Evolutionary conservation across 306 rosid genomes (phyloP).

Genomic region (Nissolia schottii): DNA sequence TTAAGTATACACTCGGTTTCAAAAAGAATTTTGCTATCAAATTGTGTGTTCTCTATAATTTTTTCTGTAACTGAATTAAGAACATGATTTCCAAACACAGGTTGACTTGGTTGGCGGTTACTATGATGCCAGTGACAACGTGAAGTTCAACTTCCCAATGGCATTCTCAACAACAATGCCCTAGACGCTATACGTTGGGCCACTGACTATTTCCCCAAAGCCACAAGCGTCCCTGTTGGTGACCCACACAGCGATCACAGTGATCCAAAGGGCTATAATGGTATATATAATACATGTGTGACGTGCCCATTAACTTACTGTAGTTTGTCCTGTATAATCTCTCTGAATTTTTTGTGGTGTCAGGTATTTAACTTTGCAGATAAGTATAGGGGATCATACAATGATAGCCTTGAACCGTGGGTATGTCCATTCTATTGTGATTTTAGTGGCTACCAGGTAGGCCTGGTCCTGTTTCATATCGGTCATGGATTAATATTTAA

Average conservation of each 20-base stretch:
- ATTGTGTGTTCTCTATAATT: not conserved
- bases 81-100: slow-evolving; percentile 11
- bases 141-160: slow-evolving; percentile 58
- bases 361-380: slow-evolving; percentile 55
- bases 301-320: too few species aligned
- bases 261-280: slow-evolving; percentile 34
- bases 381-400: slow-evolving; percentile 47
- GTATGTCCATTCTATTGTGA: slow-evolving; percentile 64
- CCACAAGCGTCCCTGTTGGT: slow-evolving; percentile 48
- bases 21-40: not conserved
- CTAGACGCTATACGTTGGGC: slow-evolving; percentile 48
- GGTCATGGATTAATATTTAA: not conserved
- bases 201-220: slow-evolving; percentile 42
- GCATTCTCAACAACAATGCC: slow-evolving; percentile 48
- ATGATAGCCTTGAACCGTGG: slow-evolving; percentile 30
- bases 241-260: slow-evolving; percentile 43
- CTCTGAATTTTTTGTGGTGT: not conserved
- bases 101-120: slow-evolving; percentile 56
- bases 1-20: too few species aligned
- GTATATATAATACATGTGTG: too few species aligned
- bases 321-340: not conserved
- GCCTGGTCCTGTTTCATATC: not conserved
- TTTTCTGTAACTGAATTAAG: too few species aligned
- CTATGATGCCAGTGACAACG: slow-evolving; percentile 61
- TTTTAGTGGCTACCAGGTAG: slow-evolving; percentile 45